A percentile compares a stretch with the other conserved stretches of the same genome.
phyloP scores from a whole-genome alignment of 2,329 filamentous ascomycete genomes.

The Pyricularia sp. region DNA sequence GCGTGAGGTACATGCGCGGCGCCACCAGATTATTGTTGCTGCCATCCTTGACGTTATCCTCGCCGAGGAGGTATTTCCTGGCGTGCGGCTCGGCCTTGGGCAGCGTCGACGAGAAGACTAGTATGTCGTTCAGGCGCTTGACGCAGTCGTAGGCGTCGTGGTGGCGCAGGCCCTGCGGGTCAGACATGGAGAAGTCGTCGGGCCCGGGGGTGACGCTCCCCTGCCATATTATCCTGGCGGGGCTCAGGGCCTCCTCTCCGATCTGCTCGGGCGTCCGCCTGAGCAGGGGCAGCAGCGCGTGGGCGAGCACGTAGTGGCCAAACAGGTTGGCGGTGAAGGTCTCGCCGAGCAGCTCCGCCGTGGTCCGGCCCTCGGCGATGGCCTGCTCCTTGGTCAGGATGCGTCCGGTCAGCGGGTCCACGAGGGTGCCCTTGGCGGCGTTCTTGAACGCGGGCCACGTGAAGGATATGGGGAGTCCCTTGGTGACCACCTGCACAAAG shows the following conservation, averaged over 20 bases:
- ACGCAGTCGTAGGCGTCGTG: conserved; percentile 65
- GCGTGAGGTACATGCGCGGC: conserved; percentile 62
- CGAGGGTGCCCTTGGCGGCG: conserved; percentile 32
- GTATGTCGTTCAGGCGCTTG: conserved; percentile 76
- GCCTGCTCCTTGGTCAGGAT: conserved; percentile 26
- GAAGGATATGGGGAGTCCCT: conserved; percentile 49
- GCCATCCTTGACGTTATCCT: conserved; percentile 7
- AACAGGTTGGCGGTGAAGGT: conserved; percentile 91
- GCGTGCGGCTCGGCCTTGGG: conserved; percentile 48
- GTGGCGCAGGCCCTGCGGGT: conserved; percentile 48
- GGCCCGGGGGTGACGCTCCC: conserved; percentile 63
- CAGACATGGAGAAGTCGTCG: conserved; percentile 44
- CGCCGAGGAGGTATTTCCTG: conserved; percentile 37
- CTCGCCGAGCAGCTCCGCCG: conserved; percentile 55
- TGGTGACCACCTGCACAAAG: conserved; percentile 37
- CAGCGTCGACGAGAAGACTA: conserved; percentile 60
- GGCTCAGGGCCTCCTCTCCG: conserved; percentile 17
- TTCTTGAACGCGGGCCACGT: conserved; percentile 74
- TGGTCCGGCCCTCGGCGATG: conserved; percentile 14
- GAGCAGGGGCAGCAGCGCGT: conserved; percentile 67
- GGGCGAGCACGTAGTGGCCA: conserved; percentile 82
- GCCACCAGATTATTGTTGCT: conserved; percentile 13
- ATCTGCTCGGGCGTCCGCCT: conserved; percentile 23
- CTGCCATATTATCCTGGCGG: conserved; percentile 72
- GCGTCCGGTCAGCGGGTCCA: conserved; percentile 30